Base-by-base conservation (phyloP, 805 yeast species). In the Lachancea sp. region DNA sequence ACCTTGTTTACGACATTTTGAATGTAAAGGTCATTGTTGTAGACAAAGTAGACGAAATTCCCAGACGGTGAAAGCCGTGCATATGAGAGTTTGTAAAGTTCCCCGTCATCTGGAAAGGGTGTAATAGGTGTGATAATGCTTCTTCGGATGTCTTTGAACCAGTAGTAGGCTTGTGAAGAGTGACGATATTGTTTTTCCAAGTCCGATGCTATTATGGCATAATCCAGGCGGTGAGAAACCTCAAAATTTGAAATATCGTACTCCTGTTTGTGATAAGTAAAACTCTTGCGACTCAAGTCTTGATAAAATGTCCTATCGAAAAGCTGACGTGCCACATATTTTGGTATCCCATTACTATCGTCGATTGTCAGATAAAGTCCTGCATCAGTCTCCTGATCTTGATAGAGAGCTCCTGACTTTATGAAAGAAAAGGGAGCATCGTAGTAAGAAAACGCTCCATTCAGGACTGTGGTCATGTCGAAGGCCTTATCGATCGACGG, bases 61-160 rank as follows among this genome's bases (percentile, higher is more conserved):
- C 77, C 76, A 5, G 62, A 57, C 1, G 87, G 86, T 0, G 88
- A 78, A 69, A 83, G 81, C 11, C 69, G 61, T 1, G 77, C 79
- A 43, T 75, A 73, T 8, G 65, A 55, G 1, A 66, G 41, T 20
- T 55, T 51, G 2, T 44, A 49, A 2, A 56, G 55, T 3, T 51
- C 52, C 1, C 47, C 52, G 1, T 42, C 49, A 16, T 50, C 50
- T 4, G 56, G 44, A 13, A 30, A 34, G 5, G 56, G 54, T 2
- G 52, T 40, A 4, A 69, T 48, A 9, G 68, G 65, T 3, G 46
- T 52, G 29, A 68, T 63, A 4, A 52, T 45, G 11, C 60, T 60
- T 0, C 67, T 47, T 0, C 50, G 61, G 7, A 77, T 55, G 45
- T 83, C 79, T 39, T 74, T 68, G 2, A 84, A 34, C 81, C 85